A percentile compares a stretch with the other conserved stretches of the same genome.
Conservation (phyloP, 148 eudicot genomes). For the Euryodendron excelsum region DNA sequence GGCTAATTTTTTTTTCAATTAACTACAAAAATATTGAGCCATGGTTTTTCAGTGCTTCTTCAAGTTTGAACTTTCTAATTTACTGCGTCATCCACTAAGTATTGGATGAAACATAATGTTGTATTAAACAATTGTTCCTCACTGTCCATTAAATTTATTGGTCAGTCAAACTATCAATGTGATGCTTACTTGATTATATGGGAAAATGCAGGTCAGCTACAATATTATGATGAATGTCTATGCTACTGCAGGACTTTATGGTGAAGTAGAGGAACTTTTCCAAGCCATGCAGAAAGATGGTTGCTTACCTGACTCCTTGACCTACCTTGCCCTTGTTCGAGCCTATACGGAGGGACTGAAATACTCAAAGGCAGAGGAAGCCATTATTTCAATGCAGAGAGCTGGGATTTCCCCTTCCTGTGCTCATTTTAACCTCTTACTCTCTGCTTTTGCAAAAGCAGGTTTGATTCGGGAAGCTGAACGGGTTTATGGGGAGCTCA, state of each 20-base stretch:
- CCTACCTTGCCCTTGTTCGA: constrained; percentile 65
- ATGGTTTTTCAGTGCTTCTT: background rate
- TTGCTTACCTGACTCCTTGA: constrained; percentile 52
- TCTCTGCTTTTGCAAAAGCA: constrained; percentile 42
- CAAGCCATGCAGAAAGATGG: constrained; percentile 50
- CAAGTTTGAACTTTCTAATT: background rate
- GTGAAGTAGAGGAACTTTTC: constrained; percentile 60
- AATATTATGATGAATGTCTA: constrained; percentile 70
- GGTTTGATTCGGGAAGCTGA: constrained; percentile 53
- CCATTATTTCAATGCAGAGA: constrained; percentile 50
- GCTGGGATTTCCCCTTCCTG: constrained; percentile 49
- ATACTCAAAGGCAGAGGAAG: constrained; percentile 51
- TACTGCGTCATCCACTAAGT: background rate
- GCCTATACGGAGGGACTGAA: constrained; percentile 49
- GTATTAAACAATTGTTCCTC: background rate
- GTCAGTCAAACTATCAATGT: background rate
- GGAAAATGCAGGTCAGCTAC: constrained; percentile 70
- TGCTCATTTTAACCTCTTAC: constrained; percentile 61
- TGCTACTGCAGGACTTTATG: constrained; percentile 53
- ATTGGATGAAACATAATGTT: background rate
- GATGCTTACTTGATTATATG: background rate
- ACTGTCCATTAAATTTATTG: background rate
- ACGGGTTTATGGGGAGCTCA: constrained; percentile 35
- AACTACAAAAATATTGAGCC: background rate
- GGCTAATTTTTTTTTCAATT: too few species aligned